Evolutionary conservation across 2,329 filamentous ascomycete genomes (phyloP).

Genomic region (Alternaria solani): DNA sequence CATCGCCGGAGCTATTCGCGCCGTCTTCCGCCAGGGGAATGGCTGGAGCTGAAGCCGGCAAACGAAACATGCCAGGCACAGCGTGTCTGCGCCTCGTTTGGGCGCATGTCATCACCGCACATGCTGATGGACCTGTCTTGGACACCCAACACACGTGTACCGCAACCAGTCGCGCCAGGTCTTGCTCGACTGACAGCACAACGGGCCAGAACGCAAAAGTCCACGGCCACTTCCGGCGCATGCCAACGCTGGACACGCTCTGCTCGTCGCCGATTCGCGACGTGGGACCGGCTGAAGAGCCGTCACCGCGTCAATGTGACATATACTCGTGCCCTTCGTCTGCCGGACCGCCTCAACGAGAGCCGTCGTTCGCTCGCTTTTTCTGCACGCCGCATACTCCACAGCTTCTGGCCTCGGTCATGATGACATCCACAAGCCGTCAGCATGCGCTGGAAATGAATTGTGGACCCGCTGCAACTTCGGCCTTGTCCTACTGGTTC

Average conservation of each 20-base stretch:
- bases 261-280: constrained; percentile 24
- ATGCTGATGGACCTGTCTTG: constrained; percentile 6
- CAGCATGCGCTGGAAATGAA: constrained; percentile 45
- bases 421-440: constrained; percentile 32
- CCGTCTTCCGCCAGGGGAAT: constrained; percentile 24
- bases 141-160: constrained; percentile 24
- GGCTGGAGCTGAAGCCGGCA: constrained; percentile 31
- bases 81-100: constrained; percentile 26
- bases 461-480: constrained; percentile 36
- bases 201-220: constrained; percentile 7
- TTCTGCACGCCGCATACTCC: constrained; percentile 23
- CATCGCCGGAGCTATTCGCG: constrained; percentile 32
- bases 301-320: constrained; percentile 34
- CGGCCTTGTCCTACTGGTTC: constrained; percentile 32
- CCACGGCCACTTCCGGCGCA: constrained; percentile 12
- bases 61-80: constrained; percentile 26
- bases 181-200: constrained; percentile 4
- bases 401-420: constrained; percentile 31
- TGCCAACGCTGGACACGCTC: constrained; percentile 15
- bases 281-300: constrained; percentile 25
- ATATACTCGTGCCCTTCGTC: constrained; percentile 13
- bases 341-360: constrained; percentile 22
- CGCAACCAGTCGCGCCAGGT: constrained; percentile 13
- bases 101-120: constrained; percentile 15
- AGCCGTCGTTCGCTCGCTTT: constrained; percentile 28